Evolutionary conservation across 2,329 filamentous ascomycete species (phyloP), one percentile per base, ranked within the genome.

Genomic region (Cryphonectria naterciae): DNA sequence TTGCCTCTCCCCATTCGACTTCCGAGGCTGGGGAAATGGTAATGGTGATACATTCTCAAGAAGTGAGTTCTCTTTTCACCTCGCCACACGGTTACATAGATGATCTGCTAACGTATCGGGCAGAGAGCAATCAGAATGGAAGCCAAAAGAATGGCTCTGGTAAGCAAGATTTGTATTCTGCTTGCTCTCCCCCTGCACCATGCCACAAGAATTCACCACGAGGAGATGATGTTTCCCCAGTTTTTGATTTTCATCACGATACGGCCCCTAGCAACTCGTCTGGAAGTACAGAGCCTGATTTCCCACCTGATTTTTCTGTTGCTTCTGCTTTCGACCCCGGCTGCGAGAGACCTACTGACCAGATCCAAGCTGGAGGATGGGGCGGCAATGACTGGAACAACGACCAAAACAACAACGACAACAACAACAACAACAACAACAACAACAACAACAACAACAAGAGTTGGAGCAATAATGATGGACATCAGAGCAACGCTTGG

Each of bases 141-240:
- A 67, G 65, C 54, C 65, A 65, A 17, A 70, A 68, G 25, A 46
- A 35, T n/a, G 61, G 43, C 5, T 64, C 54, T 28, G 66, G 70
- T 72, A 65, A 68, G 68, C 54, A 13, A 11, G n/a, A 62, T 22
- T 56, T 10, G 25, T 19, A 4, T 41, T 61, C 25, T 60, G 19
- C 52, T 67, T 54, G n/a, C 8, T 61, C 8, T 39, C 28, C 6
- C 32, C 37, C 19, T 25, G 32, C 10, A 4, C 32, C 49, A 7
- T 17, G 28, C 39, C 25, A 17, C 28, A 28, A 15, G 10, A 39
- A 8, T 39, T 37, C 46, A 0, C 1, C 46, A 11, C 15, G 46
- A 28, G 49, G 39, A 28, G 39, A 35, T 35, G 32, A 17, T 4
- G 32, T 10, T 37, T 2, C 25, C 19, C 63, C 19, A 32, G 13